Evolutionary conservation across 1,139 yeast species (phyloP), one percentile per base, ranked within the genome.

Genomic region (Martiniozyma asiatica): DNA sequence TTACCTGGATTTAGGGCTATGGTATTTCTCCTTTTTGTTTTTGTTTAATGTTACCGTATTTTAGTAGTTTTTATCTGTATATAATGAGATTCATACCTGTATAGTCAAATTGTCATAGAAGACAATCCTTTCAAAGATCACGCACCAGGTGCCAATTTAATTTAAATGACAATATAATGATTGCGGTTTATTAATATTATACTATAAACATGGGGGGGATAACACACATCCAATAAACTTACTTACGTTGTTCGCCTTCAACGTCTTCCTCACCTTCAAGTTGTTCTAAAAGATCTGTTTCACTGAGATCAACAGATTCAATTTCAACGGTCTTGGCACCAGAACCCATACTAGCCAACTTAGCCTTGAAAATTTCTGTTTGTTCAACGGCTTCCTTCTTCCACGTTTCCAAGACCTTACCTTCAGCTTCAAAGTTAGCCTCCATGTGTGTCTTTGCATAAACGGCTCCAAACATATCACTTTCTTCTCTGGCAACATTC

Each of bases 391-490:
- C 95, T 36, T 74, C 71, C 35, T 54, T 56, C 40, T 71, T 73
- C 94, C 95, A 87, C 37, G 65, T 62, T 40, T 74, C 78, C 34
- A 87, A 65, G 32, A 67, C 68, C 40, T 62, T 60, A 51, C 79
- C 84, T 59, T 89, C 97, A 43, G 66, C 65, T 36, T 65, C 63
- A 35, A 81, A 56, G 42, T 93, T 94, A 49, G 65, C 62, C 34
- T 77, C 78, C 37, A 82, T 57, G 39, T 73, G 58, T 22, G 80
- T 61, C 27, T 66, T 58, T 29, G 73, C 70, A 53, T 64, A 82
- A 6, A 76, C 69, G 2, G 93, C 78, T 7, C 97, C 97, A 48
- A 63, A 73, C 94, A 87, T 77, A 32, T 63, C 61, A 11, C 87
- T 73, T 53, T 89, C 96, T 63, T 89, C 99, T 38, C 64, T 65